Evolutionary conservation across 139 green algal species (phyloP).

Genomic region (Chlamydomonas schloesseri): DNA sequence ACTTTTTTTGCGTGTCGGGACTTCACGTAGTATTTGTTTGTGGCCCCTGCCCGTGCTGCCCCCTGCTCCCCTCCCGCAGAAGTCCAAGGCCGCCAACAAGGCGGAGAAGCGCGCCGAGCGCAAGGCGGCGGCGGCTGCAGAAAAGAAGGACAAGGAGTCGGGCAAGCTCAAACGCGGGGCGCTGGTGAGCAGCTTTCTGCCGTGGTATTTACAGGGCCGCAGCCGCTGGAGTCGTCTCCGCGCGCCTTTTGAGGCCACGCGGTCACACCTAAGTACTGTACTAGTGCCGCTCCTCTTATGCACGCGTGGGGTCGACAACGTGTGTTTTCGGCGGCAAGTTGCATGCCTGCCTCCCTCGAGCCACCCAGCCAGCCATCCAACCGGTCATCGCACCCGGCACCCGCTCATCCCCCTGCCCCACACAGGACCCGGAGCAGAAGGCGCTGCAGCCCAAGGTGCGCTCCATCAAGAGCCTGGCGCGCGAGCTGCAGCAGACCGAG

Average conservation of each 20-base stretch:
- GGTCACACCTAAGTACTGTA: too few relatives aligned
- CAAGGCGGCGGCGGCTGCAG: constrained; percentile 42
- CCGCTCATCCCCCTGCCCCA: background rate
- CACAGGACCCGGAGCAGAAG: constrained; percentile 48
- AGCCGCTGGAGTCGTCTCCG: too few relatives aligned
- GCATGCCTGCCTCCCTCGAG: too few relatives aligned
- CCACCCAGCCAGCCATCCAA: too few relatives aligned
- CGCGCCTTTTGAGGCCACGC: too few relatives aligned
- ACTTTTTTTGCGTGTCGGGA: too few relatives aligned
- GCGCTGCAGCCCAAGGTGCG: constrained; percentile 57
- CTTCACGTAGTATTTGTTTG: too few relatives aligned
- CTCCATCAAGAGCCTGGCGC: constrained; percentile 75
- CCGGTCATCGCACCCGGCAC: background rate
- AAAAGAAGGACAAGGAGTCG: constrained; percentile 50
- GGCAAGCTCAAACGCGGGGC: constrained; percentile 17
- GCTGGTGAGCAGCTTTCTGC: background rate
- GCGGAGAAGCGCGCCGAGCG: constrained; percentile 26
- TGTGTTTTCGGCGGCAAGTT: too few relatives aligned
- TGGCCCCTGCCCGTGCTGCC: too few relatives aligned
- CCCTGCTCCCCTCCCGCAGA: background rate
- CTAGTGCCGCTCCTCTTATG: too few relatives aligned
- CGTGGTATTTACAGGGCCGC: too few relatives aligned
- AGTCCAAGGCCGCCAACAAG: constrained; percentile 39
- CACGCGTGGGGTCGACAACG: too few relatives aligned
- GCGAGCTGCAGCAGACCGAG: constrained; percentile 70